These are phyloP conservation scores for Ophiosphaerella herpotricha DNA, from an alignment of 2,329 filamentous ascomycete genomes.

Conservation along the genomic window DNA sequence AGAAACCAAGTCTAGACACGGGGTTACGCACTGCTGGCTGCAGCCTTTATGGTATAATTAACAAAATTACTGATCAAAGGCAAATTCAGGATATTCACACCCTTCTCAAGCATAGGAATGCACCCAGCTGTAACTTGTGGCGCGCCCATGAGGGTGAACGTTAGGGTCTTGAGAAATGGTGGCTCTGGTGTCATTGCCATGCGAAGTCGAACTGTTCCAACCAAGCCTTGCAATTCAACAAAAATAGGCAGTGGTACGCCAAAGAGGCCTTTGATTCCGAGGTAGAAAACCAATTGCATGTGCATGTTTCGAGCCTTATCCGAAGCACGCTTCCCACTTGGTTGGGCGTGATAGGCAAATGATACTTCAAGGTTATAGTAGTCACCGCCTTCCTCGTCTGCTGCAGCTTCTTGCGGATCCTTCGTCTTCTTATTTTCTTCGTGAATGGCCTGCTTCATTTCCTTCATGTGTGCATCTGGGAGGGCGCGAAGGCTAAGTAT, in stretches of 20 bases:
- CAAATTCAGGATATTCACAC: slow-evolving; percentile 88
- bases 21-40: slow-evolving; percentile 61
- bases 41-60: slow-evolving; percentile 89
- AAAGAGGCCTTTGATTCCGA: slow-evolving; percentile 86
- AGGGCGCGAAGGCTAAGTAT: slow-evolving; percentile 86
- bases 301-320: slow-evolving; percentile 94
- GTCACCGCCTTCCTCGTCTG: slow-evolving; percentile 86
- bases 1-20: no score
- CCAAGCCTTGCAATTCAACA: slow-evolving; percentile 87
- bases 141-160: slow-evolving; percentile 91
- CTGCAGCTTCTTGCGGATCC: slow-evolving; percentile 83
- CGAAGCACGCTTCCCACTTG: slow-evolving; percentile 69
- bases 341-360: slow-evolving; percentile 87
- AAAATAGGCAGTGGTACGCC: slow-evolving; percentile 86
- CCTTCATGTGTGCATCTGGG: slow-evolving; percentile 78
- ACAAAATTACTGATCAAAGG: slow-evolving; percentile 95
- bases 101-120: slow-evolving; percentile 87
- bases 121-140: slow-evolving; percentile 90
- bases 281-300: slow-evolving; percentile 93
- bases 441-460: slow-evolving; percentile 80
- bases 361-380: slow-evolving; percentile 93
- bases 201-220: slow-evolving; percentile 82
- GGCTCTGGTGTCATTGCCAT: slow-evolving; percentile 87
- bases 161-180: slow-evolving; percentile 88
- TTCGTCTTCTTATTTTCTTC: slow-evolving; percentile 79